Evolutionary conservation across 495 filamentous ascomycete genomes (phyloP).

Genomic region (Hypoxylon lienhwacheense): DNA sequence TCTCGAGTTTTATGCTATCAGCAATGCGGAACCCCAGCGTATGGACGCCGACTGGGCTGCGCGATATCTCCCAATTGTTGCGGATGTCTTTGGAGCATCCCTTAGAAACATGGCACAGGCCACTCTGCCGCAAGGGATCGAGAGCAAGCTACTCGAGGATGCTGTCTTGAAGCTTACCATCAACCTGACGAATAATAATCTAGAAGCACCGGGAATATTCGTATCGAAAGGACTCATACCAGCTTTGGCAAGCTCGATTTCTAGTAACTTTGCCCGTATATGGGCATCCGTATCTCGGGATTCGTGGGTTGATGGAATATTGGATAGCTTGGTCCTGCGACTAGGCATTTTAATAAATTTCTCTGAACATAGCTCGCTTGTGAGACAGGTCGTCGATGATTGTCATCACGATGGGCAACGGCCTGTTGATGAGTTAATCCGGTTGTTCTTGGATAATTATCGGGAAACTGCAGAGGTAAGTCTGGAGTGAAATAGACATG

Average conservation of each 20-base stretch:
- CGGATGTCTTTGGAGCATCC: constrained; percentile 41
- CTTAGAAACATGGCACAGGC: constrained; percentile 5
- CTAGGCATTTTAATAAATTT: constrained; percentile 89
- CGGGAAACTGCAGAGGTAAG: constrained; percentile 53
- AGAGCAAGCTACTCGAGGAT: constrained; percentile 41
- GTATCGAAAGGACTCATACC: constrained; percentile 58
- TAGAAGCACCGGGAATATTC: constrained; percentile 66
- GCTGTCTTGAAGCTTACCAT: constrained; percentile 70
- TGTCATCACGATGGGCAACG: constrained; percentile 33
- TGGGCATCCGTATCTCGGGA: constrained; percentile 45
- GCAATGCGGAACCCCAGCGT: constrained; percentile 42
- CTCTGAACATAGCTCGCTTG: constrained; percentile 62
- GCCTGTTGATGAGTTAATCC: constrained; percentile 51
- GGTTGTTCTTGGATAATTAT: constrained; percentile 56
- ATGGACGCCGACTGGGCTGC: constrained; percentile 41
- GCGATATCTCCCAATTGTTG: constrained; percentile 46
- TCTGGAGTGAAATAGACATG: constrained; percentile 10
- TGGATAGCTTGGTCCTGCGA: constrained; percentile 76
- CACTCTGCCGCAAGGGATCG: constrained; percentile 36
- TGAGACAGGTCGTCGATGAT: constrained; percentile 36
- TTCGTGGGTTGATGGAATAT: constrained; percentile 42
- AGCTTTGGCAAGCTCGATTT: constrained; percentile 52
- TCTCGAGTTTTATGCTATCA: constrained; percentile 49
- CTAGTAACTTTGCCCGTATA: constrained; percentile 47
- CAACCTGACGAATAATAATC: constrained; percentile 85